Evolutionary conservation across 805 yeast species (phyloP).

Genomic region (Metschnikowia santaceciliae): DNA sequence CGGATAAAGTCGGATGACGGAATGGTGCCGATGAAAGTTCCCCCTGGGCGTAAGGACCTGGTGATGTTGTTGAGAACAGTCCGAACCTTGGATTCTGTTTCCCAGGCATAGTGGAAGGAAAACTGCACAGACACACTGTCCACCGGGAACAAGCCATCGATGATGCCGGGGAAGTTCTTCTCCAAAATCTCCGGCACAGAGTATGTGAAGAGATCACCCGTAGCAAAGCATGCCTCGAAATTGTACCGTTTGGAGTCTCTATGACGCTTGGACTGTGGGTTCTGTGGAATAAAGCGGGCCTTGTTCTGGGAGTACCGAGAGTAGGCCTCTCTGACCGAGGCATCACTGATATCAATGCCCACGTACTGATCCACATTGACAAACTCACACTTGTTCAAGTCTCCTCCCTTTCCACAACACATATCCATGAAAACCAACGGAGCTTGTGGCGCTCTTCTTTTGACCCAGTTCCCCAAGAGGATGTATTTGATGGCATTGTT

Average conservation of each 20-base stretch:
- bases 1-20: slow-evolving; percentile 86
- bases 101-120: slow-evolving; percentile 93
- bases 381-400: slow-evolving; percentile 81
- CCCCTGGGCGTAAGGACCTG: slow-evolving; percentile 73
- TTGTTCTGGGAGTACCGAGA: slow-evolving; percentile 60
- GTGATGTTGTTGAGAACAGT: slow-evolving; percentile 71
- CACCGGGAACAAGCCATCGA: slow-evolving; percentile 69
- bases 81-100: slow-evolving; percentile 74
- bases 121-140: slow-evolving; percentile 90
- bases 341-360: slow-evolving; percentile 90
- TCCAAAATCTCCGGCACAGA: slow-evolving; percentile 64
- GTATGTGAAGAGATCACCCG: slow-evolving; percentile 85
- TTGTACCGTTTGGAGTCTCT: slow-evolving; percentile 45
- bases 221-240: slow-evolving; percentile 81
- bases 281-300: slow-evolving; percentile 34
- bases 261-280: slow-evolving; percentile 16
- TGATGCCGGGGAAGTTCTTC: slow-evolving; percentile 54
- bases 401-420: slow-evolving; percentile 99
- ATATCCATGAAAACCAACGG: slow-evolving; percentile 63
- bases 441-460: slow-evolving; percentile 20
- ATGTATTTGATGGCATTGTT: slow-evolving; percentile 90
- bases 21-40: slow-evolving; percentile 87
- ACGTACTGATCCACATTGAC: slow-evolving; percentile 71
- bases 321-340: slow-evolving; percentile 80
- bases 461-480: slow-evolving; percentile 66